Percentiles rank a stretch among this genome's conserved stretches.
These are phyloP conservation scores for Penicillium mononematosum DNA, from an alignment of 495 filamentous ascomycete genomes.

Conservation along the genomic window DNA sequence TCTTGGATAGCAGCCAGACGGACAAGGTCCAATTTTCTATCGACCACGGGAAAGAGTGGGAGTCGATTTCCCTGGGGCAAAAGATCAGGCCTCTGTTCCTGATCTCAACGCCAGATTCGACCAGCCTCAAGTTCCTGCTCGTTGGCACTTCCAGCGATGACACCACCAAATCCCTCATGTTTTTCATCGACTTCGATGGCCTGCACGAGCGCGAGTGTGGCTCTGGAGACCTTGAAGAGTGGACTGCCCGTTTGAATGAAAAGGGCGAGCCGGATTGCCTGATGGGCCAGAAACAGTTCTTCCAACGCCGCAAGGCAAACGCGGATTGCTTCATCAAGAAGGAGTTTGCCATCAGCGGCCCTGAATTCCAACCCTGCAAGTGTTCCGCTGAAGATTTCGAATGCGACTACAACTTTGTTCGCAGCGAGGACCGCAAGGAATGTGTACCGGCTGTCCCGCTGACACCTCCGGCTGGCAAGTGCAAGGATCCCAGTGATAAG, in stretches of 20 bases:
- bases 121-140: constrained; percentile 83
- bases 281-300: constrained; percentile 92
- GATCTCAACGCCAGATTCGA: constrained; percentile 86
- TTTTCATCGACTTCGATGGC: constrained; percentile 77
- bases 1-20: constrained; percentile 63
- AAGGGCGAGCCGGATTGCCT: constrained; percentile 80
- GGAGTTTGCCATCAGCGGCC: constrained; percentile 71
- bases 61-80: constrained; percentile 58
- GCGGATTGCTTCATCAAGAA: constrained; percentile 85
- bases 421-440: constrained; percentile 57
- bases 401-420: constrained; percentile 86
- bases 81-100: constrained; percentile 63
- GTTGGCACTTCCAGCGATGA: constrained; percentile 49
- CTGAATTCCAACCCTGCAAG: constrained; percentile 66
- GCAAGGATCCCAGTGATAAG: constrained; percentile 62
- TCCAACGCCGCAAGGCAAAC: constrained; percentile 74
- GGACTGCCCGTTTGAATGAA: constrained; percentile 78
- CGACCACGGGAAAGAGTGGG: constrained; percentile 83
- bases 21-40: constrained; percentile 76
- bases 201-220: constrained; percentile 80
- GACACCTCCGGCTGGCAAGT: constrained; percentile 56
- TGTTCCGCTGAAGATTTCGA: constrained; percentile 86
- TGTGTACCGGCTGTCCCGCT: constrained; percentile 62
- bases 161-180: constrained; percentile 51
- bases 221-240: constrained; percentile 78